Conservation (phyloP, 2,329 filamentous ascomycete species). For the Colletotrichum coccodes region DNA sequence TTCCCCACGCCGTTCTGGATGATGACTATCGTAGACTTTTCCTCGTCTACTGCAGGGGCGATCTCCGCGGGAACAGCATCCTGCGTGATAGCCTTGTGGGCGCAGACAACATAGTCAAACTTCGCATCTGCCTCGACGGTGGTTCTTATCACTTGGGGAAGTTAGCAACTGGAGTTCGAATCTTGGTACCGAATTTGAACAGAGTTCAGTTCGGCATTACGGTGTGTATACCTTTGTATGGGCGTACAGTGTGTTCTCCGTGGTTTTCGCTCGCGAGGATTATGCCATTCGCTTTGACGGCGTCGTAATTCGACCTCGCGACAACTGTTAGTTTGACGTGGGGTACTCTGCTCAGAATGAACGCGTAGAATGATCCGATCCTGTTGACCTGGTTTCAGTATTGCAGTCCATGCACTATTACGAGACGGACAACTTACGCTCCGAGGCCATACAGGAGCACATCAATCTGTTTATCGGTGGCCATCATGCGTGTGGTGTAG, state of each 20-base stretch:
- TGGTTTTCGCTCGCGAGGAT: conserved; percentile 64
- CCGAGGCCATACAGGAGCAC: conserved; percentile 64
- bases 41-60: conserved; percentile 46
- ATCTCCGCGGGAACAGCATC: conserved; percentile 46
- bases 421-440: conserved; percentile 52
- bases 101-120: conserved; percentile 68
- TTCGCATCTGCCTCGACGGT: conserved; percentile 53
- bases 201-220: no score
- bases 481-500: conserved; percentile 15
- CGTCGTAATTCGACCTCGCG: conserved; percentile 69
- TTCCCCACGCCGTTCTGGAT: conserved; percentile 72
- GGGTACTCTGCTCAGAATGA: conserved; percentile 56
- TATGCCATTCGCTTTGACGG: conserved; percentile 63
- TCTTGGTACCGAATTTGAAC: no score
- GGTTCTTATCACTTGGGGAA: conserved; percentile 53
- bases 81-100: conserved; percentile 63
- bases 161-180: background rate
- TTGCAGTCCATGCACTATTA: background rate
- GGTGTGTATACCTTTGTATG: conserved; percentile 52
- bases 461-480: conserved; percentile 34
- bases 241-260: conserved; percentile 61
- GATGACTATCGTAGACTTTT: conserved; percentile 63
- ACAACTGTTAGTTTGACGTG: conserved; percentile 66
- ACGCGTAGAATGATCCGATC: conserved; percentile 68
- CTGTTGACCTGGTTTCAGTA: conserved; percentile 40